Evolutionary conservation across 2,329 filamentous ascomycete species (phyloP).

Genomic region (Cladosporium sp.): DNA sequence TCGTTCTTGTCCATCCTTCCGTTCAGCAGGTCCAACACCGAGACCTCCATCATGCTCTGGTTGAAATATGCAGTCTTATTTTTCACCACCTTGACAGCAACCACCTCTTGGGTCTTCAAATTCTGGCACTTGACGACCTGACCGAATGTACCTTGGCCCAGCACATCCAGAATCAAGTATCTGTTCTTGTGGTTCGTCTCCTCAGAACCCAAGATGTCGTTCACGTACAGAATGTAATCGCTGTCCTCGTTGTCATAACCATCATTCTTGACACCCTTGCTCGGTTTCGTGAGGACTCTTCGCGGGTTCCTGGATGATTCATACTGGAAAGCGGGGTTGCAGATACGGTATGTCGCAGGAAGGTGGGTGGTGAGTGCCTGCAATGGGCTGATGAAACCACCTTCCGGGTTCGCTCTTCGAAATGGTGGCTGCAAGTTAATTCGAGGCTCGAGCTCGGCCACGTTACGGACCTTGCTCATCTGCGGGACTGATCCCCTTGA

Average conservation of each 20-base stretch:
- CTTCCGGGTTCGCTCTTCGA: conserved; percentile 89
- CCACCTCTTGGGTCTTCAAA: conserved; percentile 94
- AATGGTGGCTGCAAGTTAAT: conserved; percentile 86
- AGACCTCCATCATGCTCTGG: conserved; percentile 99
- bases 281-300: conserved; percentile 92
- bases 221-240: conserved; percentile 98
- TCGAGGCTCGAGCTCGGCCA: conserved; percentile 72
- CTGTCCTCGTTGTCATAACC: conserved; percentile 99
- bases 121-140: conserved; percentile 99
- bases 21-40: conserved; percentile 91
- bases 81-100: conserved; percentile 98
- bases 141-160: conserved; percentile 95
- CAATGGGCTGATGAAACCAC: conserved; percentile 94
- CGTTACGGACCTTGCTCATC: conserved; percentile 71
- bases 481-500: conserved; percentile 70
- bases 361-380: conserved; percentile 93
- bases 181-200: conserved; percentile 99
- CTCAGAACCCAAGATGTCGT: conserved; percentile 95
- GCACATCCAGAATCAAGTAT: conserved; percentile 92
- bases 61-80: conserved; percentile 99
- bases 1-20: conserved; percentile 99
- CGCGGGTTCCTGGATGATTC: conserved; percentile 95
- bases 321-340: conserved; percentile 97
- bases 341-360: conserved; percentile 94
- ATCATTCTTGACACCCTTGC: conserved; percentile 97